Conservation (phyloP, 345 rosid species). For the Passiflora organensis region DNA sequence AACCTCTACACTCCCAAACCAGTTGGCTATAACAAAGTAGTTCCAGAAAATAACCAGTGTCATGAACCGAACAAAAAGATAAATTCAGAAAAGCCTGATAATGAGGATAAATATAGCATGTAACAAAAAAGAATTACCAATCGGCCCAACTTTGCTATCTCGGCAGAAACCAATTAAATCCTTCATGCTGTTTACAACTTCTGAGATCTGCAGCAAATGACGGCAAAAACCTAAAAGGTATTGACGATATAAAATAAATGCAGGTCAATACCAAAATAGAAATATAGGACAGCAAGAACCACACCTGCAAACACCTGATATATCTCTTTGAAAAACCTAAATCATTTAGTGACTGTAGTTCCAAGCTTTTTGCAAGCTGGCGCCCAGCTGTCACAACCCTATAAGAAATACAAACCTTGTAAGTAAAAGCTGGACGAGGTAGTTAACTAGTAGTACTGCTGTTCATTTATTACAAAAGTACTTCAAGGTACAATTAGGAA, state of each 20-base stretch:
- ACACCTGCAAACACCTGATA: constrained; percentile 93
- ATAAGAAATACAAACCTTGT: constrained; percentile 1
- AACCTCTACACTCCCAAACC: too few relatives aligned
- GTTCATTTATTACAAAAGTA: too few relatives aligned
- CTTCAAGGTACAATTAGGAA: too few relatives aligned
- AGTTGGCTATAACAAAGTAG: too few relatives aligned
- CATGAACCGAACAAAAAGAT: background rate
- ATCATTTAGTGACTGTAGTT: constrained; percentile 82
- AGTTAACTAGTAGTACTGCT: too few relatives aligned
- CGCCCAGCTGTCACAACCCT: constrained; percentile 93
- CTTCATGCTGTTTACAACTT: constrained; percentile 97
- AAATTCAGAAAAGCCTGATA: background rate
- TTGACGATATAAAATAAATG: too few relatives aligned
- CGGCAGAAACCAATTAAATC: constrained; percentile 84
- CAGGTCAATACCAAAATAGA: too few relatives aligned
- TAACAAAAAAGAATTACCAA: constrained; percentile 42
- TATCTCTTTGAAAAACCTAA: constrained; percentile 95
- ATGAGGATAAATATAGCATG: background rate
- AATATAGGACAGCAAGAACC: constrained; percentile 10
- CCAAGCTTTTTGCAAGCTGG: constrained; percentile 86
- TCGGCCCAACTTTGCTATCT: constrained; percentile 70
- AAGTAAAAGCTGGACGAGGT: background rate
- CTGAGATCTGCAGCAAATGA: constrained; percentile 57
- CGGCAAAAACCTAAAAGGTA: constrained; percentile 2
- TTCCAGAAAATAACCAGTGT: background rate